Percentiles rank a stretch among this genome's conserved stretches.
Evolutionary conservation across 208 protist species (phyloP).

Genomic region (Acanthamoeba triangularis): DNA sequence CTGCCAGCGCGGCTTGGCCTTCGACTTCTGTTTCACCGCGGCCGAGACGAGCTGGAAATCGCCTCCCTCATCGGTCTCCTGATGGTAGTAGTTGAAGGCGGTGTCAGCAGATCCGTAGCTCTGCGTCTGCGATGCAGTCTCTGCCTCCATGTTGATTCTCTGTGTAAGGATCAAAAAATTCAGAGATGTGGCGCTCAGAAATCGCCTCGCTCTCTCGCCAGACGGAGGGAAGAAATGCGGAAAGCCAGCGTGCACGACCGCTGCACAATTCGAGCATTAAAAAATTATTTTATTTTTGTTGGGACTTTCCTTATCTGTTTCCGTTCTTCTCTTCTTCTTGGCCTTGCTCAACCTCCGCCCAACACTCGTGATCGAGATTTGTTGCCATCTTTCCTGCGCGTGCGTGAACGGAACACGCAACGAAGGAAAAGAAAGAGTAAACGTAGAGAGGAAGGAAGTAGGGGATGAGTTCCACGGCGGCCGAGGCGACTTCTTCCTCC

Average conservation of each 20-base stretch:
- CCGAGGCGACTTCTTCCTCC: background rate
- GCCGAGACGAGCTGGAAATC: slow-evolving; percentile 66
- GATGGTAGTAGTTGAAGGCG: slow-evolving; percentile 42
- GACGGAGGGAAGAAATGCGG: background rate
- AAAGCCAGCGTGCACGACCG: background rate
- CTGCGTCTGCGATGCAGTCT: slow-evolving; percentile 3
- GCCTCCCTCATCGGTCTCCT: slow-evolving; percentile 59
- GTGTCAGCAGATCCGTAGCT: slow-evolving; percentile 11
- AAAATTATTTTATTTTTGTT: background rate
- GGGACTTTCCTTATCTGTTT: background rate
- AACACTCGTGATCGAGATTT: background rate
- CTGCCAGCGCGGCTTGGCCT: slow-evolving; percentile 50
- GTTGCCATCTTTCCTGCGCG: background rate
- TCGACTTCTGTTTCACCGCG: slow-evolving; percentile 17
- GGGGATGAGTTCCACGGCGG: slow-evolving; percentile 22
- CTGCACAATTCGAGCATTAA: background rate
- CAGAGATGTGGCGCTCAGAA: background rate
- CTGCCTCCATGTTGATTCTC: slow-evolving; percentile 13
- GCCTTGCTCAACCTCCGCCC: no score
- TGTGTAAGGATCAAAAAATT: slow-evolving; percentile 23
- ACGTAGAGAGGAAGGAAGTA: background rate
- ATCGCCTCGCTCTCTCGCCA: background rate
- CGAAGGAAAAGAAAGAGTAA: background rate
- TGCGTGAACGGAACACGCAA: slow-evolving; percentile 1
- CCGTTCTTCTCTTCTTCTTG: background rate